Conservation (phyloP, 1,139 yeast species). For the Candida sp. region DNA sequence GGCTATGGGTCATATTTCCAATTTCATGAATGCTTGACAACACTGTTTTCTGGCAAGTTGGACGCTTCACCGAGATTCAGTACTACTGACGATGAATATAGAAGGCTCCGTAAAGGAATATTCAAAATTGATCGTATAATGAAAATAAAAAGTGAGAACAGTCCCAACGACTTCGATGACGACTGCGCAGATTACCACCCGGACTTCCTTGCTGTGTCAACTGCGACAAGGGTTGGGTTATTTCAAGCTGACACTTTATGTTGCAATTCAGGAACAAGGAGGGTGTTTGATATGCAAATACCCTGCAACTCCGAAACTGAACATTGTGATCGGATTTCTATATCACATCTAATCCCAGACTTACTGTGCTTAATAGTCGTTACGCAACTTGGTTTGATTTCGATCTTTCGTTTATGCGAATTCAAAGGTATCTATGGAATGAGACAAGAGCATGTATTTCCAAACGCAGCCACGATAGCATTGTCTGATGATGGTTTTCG, state of each 20-base stretch:
- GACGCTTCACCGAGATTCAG: conserved; percentile 13
- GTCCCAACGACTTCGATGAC: neutral
- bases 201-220: conserved; percentile 40
- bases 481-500: conserved; percentile 25
- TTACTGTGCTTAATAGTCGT: conserved; percentile 52
- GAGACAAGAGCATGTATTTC: conserved; percentile 59
- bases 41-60: conserved; percentile 8
- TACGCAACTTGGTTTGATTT: conserved; percentile 57
- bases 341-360: conserved; percentile 50
- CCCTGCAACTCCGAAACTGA: conserved; percentile 36
- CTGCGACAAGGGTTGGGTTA: conserved; percentile 41
- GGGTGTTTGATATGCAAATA: conserved; percentile 35
- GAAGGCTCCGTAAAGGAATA: conserved; percentile 27
- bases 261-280: conserved; percentile 47
- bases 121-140: conserved; percentile 1
- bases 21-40: conserved; percentile 28
- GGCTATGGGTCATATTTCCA: conserved; percentile 47
- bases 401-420: conserved; percentile 55
- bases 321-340: conserved; percentile 50
- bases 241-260: conserved; percentile 47
- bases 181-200: conserved; percentile 3
- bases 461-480: conserved; percentile 31
- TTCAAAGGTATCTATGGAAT: conserved; percentile 55
- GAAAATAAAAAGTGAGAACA: neutral
- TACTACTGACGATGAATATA: conserved; percentile 34